Base-by-base conservation (phyloP, 2,329 filamentous ascomycete genomes). In the Coniochaeta hoffmannii region DNA sequence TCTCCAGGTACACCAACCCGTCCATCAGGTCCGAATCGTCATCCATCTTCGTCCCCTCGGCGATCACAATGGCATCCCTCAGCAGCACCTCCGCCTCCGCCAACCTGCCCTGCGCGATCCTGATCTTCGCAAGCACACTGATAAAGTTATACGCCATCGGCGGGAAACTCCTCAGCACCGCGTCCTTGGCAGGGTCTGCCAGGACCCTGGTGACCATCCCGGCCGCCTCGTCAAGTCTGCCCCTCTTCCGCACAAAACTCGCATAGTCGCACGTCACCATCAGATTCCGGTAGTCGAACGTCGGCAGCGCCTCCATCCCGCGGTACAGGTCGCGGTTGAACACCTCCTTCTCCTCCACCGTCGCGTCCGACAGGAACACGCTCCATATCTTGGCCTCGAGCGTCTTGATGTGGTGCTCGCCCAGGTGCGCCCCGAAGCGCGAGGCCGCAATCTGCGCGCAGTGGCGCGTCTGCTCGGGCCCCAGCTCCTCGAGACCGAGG, bases 321-420 rank as follows among this genome's bases (percentile, higher is more conserved):
- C 17, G 44, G 38, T 52, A 22, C 38, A 57, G 49, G 38, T 6
- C 31, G n/a, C 19, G 54, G 41, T 34, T 53, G 49, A n/a, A n/a
- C 11, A 3, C 17, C 44, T 54, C 55, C 28, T 53, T 46, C 17
- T 31, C 50, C 49, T 41, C 41, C 10, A 26, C 26, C 14, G 19
- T 22, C 15, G 22, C 3, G 15, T 57, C 55, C 19, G 53, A 44
- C 12, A 55, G 52, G 46, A 41, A 54, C 14, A 22, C 17, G 6
- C 50, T 49, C 34, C 30, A 38, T 15, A 55, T 36, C n/a, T 46
- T 14, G 15, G 53, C 26, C 53, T 59, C 57, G 17, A 59, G 36
- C 31, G 57, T 59, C 53, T 59, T 57, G 24, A 46, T 50, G 52
- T 59, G 57, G n/a, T 30, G 44, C 8, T 50, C 49, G 19, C 57